Percentiles rank a stretch among this genome's conserved stretches.
These are phyloP conservation scores for Monosporascus ibericus DNA, from an alignment of 2,329 filamentous ascomycete genomes.

Conservation along the genomic window DNA sequence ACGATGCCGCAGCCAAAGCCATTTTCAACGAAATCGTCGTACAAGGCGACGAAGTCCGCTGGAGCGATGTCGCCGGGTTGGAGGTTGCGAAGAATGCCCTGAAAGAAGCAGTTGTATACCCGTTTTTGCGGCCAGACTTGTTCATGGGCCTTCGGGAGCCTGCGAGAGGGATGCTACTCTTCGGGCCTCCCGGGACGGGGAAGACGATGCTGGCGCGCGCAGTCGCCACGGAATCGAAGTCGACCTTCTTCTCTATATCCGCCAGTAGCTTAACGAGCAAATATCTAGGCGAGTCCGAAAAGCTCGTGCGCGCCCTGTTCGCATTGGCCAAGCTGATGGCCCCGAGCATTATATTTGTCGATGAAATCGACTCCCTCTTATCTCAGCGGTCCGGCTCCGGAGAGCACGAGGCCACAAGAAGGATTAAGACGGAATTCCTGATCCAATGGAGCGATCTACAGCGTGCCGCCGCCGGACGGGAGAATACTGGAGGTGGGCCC, in stretches of 20 bases:
- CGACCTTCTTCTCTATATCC: slow-evolving; percentile 95
- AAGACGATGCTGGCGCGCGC: slow-evolving; percentile 97
- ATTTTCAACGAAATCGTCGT: slow-evolving; percentile 96
- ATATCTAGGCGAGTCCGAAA: slow-evolving; percentile 93
- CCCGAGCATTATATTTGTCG: slow-evolving; percentile 95
- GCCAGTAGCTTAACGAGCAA: slow-evolving; percentile 93
- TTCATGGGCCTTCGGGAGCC: slow-evolving; percentile 95
- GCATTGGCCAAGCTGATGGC: slow-evolving; percentile 81
- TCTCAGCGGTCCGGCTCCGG: slow-evolving; percentile 76
- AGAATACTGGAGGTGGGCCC: slow-evolving; percentile 49
- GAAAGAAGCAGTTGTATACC: slow-evolving; percentile 94
- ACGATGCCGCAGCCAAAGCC: slow-evolving; percentile 76
- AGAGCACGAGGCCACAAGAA: slow-evolving; percentile 86
- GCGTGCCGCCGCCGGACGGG: slow-evolving; percentile 81
- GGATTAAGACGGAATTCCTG: slow-evolving; percentile 96
- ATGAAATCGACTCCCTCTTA: slow-evolving; percentile 92
- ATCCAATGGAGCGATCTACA: slow-evolving; percentile 97
- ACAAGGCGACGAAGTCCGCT: slow-evolving; percentile 88
- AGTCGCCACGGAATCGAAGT: slow-evolving; percentile 89
- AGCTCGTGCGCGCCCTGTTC: slow-evolving; percentile 89
- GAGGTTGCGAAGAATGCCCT: slow-evolving; percentile 86
- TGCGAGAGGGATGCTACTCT: slow-evolving; percentile 89
- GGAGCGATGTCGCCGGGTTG: slow-evolving; percentile 87
- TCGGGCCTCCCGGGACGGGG: slow-evolving; percentile 94
- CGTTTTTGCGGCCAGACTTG: slow-evolving; percentile 87